Base-by-base conservation (phyloP, 176 grass and related monocot genomes). In the Tillandsia fasciculata region DNA sequence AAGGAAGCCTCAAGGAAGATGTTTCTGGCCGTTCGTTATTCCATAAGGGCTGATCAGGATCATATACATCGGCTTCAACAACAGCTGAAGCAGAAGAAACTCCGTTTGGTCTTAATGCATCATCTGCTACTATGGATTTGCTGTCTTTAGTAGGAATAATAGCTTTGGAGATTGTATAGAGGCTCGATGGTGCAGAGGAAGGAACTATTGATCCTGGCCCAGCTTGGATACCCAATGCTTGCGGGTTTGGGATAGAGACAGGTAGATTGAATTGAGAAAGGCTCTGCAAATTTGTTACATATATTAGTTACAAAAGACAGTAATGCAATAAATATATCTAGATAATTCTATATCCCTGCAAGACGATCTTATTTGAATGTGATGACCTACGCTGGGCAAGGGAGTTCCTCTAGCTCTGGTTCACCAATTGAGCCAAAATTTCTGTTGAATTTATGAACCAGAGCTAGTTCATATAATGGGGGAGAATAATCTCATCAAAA, bases 1-100 rank as follows among this genome's bases (percentile, higher is more conserved):
- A 69, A 85, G 77, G 68, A 72, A 72, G 42, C 67, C 56, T 70
- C 48, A 91, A 82, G 70, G 67, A 58, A 74, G 88, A 87, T 75
- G 82, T 74, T 77, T 85, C 89, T 77, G 67, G 79, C 51, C 67
- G 73, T 63, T 78, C 85, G 53, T 85, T 87, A 79, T 85, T 88
- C 94, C 94, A 99, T 4, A 99, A 75, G 79, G 94, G 94, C 68
- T 99, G 94, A 83, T 99, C 94, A 68, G 94, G 94, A 83, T 99
- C 94, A 74, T 99, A 99, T 69, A 99, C 86, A 80, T 99, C 94
- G 76, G 89, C 79, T 58, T 99, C 87, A 79, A 73, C 42, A 74
- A 81, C 66, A 74, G 63, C 82, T 74, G 73, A 78, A 83, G 74
- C 11, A 28, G 78, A 69, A 50, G 75, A 65, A 65, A 71, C 73